phyloP scores from a whole-genome alignment of 495 filamentous ascomycete species.

The Neurospora sp. region DNA sequence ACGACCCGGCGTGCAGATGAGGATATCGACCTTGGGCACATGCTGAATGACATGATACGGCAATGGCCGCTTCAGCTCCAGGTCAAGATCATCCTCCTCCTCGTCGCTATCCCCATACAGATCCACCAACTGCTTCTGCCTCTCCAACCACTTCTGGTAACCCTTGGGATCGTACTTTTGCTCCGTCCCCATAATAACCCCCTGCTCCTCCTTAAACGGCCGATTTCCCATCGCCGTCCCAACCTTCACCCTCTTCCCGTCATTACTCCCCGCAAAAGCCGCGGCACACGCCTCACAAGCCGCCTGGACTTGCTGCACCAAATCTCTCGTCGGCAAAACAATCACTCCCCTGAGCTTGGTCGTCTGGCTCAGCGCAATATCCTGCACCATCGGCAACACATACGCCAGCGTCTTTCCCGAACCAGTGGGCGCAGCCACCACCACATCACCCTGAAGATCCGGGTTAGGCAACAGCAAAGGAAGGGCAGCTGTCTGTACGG shows the following conservation, averaged over 20 bases:
- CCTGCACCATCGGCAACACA: conserved; percentile 70
- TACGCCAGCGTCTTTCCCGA: conserved; percentile 93
- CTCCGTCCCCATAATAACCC: conserved; percentile 49
- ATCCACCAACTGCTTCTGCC: conserved; percentile 5
- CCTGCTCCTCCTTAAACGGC: conserved; percentile 65
- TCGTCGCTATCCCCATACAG: conserved; percentile 15
- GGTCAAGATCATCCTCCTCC: conserved; percentile 1
- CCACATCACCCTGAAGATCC: conserved; percentile 57
- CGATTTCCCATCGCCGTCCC: conserved; percentile 75
- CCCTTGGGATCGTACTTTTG: conserved; percentile 33
- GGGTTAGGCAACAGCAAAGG: conserved; percentile 59
- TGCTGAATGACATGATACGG: conserved; percentile 53
- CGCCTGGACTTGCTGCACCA: conserved; percentile 72
- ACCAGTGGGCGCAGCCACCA: conserved; percentile 82
- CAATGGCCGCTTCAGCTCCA: conserved; percentile 22
- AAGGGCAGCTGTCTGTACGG: conserved; percentile 73
- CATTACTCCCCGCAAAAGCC: conserved; percentile 28
- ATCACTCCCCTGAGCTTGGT: conserved; percentile 65
- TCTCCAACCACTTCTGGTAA: conserved; percentile 18
- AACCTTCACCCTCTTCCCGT: conserved; percentile 57
- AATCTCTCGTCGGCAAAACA: conserved; percentile 80
- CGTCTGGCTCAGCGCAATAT: conserved; percentile 47
- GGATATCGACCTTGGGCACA: conserved; percentile 68
- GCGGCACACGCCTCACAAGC: conserved; percentile 56
- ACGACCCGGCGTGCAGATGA: conserved; percentile 87